A percentile compares a stretch with the other conserved stretches of the same genome.
Evolutionary conservation across 805 yeast genomes (phyloP).

Genomic region (Jamesozyma rosinii): DNA sequence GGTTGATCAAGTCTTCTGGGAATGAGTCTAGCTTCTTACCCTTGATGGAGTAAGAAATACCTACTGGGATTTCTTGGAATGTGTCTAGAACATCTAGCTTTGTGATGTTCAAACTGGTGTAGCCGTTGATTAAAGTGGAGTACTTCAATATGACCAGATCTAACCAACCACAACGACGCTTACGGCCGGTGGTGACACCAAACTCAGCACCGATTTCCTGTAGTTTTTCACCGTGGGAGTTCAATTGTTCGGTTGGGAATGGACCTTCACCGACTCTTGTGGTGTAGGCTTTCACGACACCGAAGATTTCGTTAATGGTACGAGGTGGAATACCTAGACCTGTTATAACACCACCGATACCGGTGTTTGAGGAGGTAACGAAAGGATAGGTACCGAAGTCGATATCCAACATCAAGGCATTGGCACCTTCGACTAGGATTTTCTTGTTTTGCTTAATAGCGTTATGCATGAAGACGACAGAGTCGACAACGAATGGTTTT

Average conservation of each 20-base stretch:
- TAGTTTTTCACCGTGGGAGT: conserved; percentile 73
- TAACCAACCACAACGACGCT: conserved; percentile 98
- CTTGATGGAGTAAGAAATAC: conserved; percentile 68
- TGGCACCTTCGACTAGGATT: conserved; percentile 94
- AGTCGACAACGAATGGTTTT: conserved; percentile 89
- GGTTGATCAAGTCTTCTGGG: conserved; percentile 82
- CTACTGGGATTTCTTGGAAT: conserved; percentile 81
- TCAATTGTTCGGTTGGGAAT: conserved; percentile 95
- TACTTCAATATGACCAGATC: conserved; percentile 91
- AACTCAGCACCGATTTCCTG: conserved; percentile 90
- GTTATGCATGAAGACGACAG: conserved; percentile 71
- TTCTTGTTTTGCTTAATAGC: conserved; percentile 73
- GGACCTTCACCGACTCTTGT: conserved; percentile 99
- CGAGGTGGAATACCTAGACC: conserved; percentile 96
- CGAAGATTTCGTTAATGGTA: conserved; percentile 69
- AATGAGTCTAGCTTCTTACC: conserved; percentile 69
- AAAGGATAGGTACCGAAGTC: conserved; percentile 98
- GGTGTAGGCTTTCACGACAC: conserved; percentile 97
- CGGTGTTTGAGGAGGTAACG: conserved; percentile 91
- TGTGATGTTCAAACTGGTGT: conserved; percentile 88
- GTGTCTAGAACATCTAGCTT: conserved; percentile 91
- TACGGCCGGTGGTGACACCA: conserved; percentile 98
- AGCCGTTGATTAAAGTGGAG: conserved; percentile 86
- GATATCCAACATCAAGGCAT: conserved; percentile 93
- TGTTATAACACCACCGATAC: conserved; percentile 95